Conservation (phyloP, 1,284 basidiomycete species). For the Ceratobasidium sp. region DNA sequence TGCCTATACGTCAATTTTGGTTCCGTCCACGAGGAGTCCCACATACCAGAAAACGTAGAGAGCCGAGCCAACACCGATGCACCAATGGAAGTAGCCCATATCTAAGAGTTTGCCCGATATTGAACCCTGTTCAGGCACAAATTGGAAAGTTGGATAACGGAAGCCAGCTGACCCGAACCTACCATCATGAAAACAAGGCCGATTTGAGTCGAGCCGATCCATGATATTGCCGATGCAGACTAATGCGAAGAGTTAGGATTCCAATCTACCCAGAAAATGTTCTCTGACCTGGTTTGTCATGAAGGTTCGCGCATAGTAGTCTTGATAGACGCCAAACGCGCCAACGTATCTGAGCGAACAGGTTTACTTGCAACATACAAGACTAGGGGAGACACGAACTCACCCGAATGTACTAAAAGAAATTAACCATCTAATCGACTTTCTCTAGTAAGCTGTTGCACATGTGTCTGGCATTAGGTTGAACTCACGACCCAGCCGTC, state of each 20-base stretch:
- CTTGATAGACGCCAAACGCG: slow-evolving; percentile 40
- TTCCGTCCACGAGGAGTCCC: neutral
- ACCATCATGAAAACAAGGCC: slow-evolving; percentile 36
- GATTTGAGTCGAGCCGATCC: slow-evolving; percentile 35
- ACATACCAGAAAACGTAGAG: slow-evolving; percentile 39
- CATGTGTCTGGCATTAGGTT: no score
- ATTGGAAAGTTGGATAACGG: neutral
- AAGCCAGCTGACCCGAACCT: neutral
- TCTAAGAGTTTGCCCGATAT: slow-evolving; percentile 38
- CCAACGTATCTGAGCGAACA: slow-evolving; percentile 20
- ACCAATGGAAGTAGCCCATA: slow-evolving; percentile 34
- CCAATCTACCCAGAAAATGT: neutral
- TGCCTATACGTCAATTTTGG: neutral
- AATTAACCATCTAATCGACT: slow-evolving; percentile 20
- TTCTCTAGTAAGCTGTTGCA: neutral
- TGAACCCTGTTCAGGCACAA: neutral
- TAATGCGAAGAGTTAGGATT: neutral
- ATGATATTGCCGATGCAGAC: slow-evolving; percentile 30
- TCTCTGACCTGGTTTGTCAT: slow-evolving; percentile 37
- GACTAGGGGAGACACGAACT: neutral
- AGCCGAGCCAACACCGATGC: slow-evolving; percentile 18
- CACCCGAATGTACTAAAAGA: slow-evolving; percentile 38
- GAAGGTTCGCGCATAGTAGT: slow-evolving; percentile 39
- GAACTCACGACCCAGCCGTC: slow-evolving; percentile 34
- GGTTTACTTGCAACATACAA: neutral